Conservation (phyloP, 371 early-diverging fungal genomes). For the Homolaphlyctis polyrhiza region DNA sequence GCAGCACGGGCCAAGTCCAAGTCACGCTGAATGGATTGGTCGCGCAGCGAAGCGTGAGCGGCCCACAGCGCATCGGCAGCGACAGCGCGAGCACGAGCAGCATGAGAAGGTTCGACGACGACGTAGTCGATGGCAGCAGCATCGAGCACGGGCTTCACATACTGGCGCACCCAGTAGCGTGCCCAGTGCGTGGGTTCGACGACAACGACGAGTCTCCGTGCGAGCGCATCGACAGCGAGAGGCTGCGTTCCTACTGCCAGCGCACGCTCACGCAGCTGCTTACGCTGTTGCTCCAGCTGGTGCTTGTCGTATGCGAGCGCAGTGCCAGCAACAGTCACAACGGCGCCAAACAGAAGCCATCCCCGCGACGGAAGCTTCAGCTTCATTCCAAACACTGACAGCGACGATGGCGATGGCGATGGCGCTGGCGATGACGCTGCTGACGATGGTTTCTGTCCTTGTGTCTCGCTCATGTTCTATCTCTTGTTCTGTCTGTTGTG, state of each 20-base stretch:
- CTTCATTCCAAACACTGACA: too few species aligned
- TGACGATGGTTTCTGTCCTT: too few species aligned
- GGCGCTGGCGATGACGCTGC: too few species aligned
- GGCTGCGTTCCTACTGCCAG: slow-evolving; percentile 12
- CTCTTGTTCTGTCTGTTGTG: too few species aligned
- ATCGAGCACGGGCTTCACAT: slow-evolving; percentile 38
- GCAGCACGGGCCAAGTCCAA: slow-evolving; percentile 6
- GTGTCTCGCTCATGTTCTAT: too few species aligned
- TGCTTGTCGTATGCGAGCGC: slow-evolving; percentile 29
- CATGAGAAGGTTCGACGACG: slow-evolving; percentile 12
- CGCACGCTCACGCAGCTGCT: slow-evolving; percentile 11
- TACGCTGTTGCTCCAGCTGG: slow-evolving; percentile 12
- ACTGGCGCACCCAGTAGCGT: slow-evolving; percentile 26
- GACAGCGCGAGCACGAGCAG: slow-evolving; percentile 14
- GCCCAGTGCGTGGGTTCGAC: slow-evolving; percentile 26
- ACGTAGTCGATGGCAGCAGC: slow-evolving; percentile 42
- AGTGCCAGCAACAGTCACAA: slow-evolving; percentile 12
- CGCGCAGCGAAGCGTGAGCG: slow-evolving; percentile 15
- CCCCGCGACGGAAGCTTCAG: slow-evolving; percentile 21
- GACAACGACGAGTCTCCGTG: slow-evolving; percentile 29
- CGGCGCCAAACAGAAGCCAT: slow-evolving; percentile 29
- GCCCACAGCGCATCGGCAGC: slow-evolving; percentile 27
- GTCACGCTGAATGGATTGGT: neutral
- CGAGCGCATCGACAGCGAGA: slow-evolving; percentile 13
- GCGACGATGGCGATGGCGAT: neutral